Evolutionary conservation across 768 basidiomycete genomes (phyloP), one percentile per base, ranked within the genome.

Genomic region (Rhizopogon sp.): DNA sequence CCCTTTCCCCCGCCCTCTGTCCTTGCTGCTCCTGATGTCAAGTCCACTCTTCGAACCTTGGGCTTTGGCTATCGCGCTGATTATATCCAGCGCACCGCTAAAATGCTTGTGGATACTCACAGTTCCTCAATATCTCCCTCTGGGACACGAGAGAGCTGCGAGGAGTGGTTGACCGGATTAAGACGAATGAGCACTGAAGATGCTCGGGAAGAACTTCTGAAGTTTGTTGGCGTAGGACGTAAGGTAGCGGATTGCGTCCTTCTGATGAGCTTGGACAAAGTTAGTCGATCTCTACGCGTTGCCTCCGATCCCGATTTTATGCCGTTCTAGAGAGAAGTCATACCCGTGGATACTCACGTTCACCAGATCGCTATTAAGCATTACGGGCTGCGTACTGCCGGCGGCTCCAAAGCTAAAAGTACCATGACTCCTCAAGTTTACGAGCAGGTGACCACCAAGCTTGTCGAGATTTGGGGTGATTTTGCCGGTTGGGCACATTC

Each of bases 191-290:
- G 65, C 22, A 87, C 87, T 0, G 67, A 70, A 0, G 77, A 79
- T 25, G 92, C 93, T 22, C 76, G 94, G 60, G 77, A 80, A 42
- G 85, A 88, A 59, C 76, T 99, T 22, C 72, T 96, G 37, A 85
- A 81, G 64, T 84, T 98, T 54, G 79, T 89, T 43, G 97, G 97
- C 0, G 96, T 99, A 1, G 97, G 97, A 5, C 79, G 92, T 37
- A 99, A 99, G 66, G 97, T 99, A 0, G 96, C 96, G 2, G 97
- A 99, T 65, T 99, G 97, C 63, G 74, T 97, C 29, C 71, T 97
- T 50, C 74, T 98, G 14, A 96, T 98, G 93, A 91, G 90, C 64
- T 66, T 95, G 55, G 88, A 96, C 72, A 91, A 94, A 79, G 92
- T 91, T 60, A 17, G 65, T 17, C 52, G 3, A n/a, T 31, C 43